Evolutionary conservation across 2,329 filamentous ascomycete genomes (phyloP).

Genomic region (Grosmannia huntii): DNA sequence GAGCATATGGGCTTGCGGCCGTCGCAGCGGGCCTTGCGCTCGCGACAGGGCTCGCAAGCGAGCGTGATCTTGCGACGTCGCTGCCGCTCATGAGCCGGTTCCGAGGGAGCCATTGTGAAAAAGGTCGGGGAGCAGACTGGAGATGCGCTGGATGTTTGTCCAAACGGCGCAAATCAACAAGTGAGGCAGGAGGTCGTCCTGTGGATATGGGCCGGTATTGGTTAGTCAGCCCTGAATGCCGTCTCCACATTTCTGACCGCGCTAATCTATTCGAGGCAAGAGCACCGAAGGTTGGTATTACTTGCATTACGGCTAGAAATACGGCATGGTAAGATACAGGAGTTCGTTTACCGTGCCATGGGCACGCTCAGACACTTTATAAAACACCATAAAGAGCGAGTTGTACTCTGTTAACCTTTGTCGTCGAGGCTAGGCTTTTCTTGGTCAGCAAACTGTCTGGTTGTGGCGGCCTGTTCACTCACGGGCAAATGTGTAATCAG

Average conservation of each 20-base stretch:
- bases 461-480: constrained; percentile 12
- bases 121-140: neutral
- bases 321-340: too few relatives aligned
- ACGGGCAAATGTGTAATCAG: constrained; percentile 28
- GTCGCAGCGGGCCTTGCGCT: constrained; percentile 28
- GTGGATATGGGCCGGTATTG: neutral
- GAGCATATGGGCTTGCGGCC: constrained; percentile 30
- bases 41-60: constrained; percentile 28
- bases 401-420: neutral
- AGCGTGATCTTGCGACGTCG: constrained; percentile 18
- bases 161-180: neutral
- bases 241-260: too few relatives aligned
- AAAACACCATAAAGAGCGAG: too few relatives aligned
- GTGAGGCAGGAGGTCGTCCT: neutral
- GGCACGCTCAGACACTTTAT: too few relatives aligned
- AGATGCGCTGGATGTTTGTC: neutral
- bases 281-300: too few relatives aligned
- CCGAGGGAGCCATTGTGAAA: neutral
- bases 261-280: too few relatives aligned
- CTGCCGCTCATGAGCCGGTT: constrained; percentile 4
- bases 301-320: too few relatives aligned
- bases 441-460: neutral
- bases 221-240: neutral
- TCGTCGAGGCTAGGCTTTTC: neutral
- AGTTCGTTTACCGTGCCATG: too few relatives aligned